These are phyloP conservation scores for Podospora australis DNA, from an alignment of 495 filamentous ascomycete species.

Conservation along the genomic window DNA sequence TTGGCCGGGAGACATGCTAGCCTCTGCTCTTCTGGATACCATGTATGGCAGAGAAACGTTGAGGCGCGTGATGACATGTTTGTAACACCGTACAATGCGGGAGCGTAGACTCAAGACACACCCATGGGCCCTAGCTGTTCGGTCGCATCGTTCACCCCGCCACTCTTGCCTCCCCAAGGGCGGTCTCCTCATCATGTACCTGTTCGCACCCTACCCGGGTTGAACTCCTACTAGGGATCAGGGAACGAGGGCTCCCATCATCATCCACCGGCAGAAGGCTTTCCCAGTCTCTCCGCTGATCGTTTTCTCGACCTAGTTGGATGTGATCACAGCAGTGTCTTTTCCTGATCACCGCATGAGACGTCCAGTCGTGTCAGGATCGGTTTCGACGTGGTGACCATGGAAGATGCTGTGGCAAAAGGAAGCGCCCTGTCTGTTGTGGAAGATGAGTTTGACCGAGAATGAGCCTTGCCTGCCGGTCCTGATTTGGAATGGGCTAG, in stretches of 20 bases:
- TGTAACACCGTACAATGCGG: conserved; percentile 25
- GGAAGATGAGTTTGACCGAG: conserved; percentile 15
- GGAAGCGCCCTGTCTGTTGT: conserved; percentile 16
- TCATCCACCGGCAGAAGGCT: neutral
- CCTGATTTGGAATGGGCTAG: conserved; percentile 26
- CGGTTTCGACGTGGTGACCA: conserved; percentile 11
- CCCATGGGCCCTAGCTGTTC: too few relatives aligned
- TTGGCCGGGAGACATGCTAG: conserved; percentile 3
- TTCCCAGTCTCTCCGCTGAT: neutral
- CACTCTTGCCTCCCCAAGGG: conserved; percentile 3
- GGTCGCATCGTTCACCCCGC: neutral
- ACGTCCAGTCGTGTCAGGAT: conserved; percentile 15
- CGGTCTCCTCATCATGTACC: neutral
- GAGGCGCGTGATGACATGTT: conserved; percentile 24
- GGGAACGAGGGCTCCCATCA: neutral
- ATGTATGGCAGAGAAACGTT: conserved; percentile 13
- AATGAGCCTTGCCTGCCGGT: conserved; percentile 12
- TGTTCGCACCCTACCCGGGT: too few relatives aligned
- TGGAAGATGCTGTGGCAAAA: conserved; percentile 12
- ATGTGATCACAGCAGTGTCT: neutral
- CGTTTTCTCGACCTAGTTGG: neutral
- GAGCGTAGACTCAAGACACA: conserved; percentile 18
- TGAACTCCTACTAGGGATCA: too few relatives aligned
- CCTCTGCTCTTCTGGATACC: conserved; percentile 4
- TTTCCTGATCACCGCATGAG: conserved; percentile 15